Conservation (phyloP, 139 green algal genomes). For the Haematococcus sp. region DNA sequence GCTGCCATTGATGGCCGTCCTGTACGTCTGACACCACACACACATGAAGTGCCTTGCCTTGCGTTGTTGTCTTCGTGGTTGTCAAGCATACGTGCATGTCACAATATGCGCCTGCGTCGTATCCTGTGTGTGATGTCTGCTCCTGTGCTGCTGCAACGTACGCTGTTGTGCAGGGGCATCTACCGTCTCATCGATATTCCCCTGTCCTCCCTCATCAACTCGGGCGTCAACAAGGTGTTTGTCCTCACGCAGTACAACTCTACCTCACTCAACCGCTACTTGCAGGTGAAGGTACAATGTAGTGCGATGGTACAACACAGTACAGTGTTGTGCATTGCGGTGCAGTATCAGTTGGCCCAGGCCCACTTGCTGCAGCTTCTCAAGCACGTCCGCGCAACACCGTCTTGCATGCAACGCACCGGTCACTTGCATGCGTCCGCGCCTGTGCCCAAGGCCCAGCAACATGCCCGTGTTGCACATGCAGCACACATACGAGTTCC, state of each 20-base stretch:
- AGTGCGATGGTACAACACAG: not conserved
- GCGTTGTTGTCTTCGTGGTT: not conserved
- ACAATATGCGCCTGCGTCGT: not conserved
- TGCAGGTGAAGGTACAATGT: conserved; percentile 50
- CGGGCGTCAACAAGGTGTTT: conserved; percentile 81
- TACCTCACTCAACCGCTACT: conserved; percentile 89
- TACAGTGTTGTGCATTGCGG: no score
- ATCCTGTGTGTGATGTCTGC: not conserved
- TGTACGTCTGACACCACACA: no score
- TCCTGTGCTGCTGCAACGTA: not conserved
- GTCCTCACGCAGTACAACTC: conserved; percentile 87
- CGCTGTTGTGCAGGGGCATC: not conserved
- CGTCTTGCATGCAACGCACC: not conserved
- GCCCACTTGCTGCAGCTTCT: no score
- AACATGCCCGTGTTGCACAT: no score
- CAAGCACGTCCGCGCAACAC: no score
- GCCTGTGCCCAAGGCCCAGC: no score
- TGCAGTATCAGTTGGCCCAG: no score
- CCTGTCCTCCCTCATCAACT: conserved; percentile 91
- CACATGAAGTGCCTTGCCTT: no score
- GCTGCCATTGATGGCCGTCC: no score
- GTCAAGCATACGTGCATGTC: not conserved
- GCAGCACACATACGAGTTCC: conserved; percentile 14
- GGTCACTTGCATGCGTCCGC: not conserved
- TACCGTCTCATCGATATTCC: conserved; percentile 90